Conservation (phyloP, 345 rosid species). For the Citrus mangshanensis region DNA sequence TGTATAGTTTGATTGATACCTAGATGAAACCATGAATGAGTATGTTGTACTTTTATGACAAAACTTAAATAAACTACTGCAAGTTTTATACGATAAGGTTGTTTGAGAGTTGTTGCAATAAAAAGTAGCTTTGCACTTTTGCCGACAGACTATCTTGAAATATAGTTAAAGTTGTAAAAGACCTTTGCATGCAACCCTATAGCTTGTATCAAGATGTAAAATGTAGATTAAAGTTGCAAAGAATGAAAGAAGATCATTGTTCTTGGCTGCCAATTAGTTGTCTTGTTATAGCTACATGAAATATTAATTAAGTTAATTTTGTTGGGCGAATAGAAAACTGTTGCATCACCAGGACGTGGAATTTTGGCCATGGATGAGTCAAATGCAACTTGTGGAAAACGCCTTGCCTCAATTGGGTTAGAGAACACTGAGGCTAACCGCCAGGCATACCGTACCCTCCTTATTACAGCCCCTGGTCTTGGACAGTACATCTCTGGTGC, state of each 20-base stretch:
- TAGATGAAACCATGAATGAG: not conserved
- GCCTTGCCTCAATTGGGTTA: constrained; percentile 86
- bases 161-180: not conserved
- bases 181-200: not conserved
- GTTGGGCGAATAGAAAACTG: constrained; percentile 53
- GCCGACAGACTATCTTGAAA: not conserved
- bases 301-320: not conserved
- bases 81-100: not conserved
- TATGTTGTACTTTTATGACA: too few relatives aligned
- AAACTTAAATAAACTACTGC: not conserved
- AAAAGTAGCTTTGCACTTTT: not conserved
- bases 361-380: constrained; percentile 99
- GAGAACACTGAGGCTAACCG: constrained; percentile 98
- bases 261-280: too few relatives aligned
- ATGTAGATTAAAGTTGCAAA: too few relatives aligned
- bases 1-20: not conserved
- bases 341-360: constrained; percentile 97
- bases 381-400: constrained; percentile 94
- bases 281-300: not conserved
- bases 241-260: too few relatives aligned
- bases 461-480: constrained; percentile 77
- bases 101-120: not conserved
- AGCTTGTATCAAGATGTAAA: not conserved
- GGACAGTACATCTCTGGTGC: constrained; percentile 90
- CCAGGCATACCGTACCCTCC: constrained; percentile 90